A percentile compares a stretch with the other conserved stretches of the same genome.
These are phyloP conservation scores for Chamaecyparis obtusa DNA, from an alignment of 75 land plant species.

Conservation along the genomic window DNA sequence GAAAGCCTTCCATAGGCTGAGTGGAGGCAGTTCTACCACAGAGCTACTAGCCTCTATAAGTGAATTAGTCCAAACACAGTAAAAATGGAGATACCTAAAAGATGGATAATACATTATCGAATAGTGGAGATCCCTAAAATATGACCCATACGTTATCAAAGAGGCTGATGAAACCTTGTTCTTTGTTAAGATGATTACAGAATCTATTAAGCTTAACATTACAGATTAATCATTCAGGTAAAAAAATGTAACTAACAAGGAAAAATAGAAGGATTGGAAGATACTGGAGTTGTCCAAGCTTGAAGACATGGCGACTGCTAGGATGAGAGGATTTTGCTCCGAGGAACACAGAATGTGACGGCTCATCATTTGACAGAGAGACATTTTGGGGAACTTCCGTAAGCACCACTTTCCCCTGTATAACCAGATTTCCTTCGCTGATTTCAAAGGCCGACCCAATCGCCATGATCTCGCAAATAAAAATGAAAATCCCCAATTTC, in stretches of 20 bases:
- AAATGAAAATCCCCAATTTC: neutral
- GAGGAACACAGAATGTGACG: slow-evolving; percentile 26
- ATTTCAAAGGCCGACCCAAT: slow-evolving; percentile 8
- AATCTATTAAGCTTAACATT: too few relatives aligned
- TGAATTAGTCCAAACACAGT: too few relatives aligned
- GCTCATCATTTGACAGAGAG: neutral
- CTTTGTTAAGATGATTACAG: too few relatives aligned
- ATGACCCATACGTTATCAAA: neutral
- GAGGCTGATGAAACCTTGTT: neutral
- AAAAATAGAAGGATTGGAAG: neutral
- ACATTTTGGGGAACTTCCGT: slow-evolving; percentile 44
- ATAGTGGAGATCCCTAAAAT: neutral
- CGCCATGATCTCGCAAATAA: neutral
- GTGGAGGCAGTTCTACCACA: too few relatives aligned
- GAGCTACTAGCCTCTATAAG: too few relatives aligned
- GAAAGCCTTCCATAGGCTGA: too few relatives aligned
- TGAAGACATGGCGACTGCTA: slow-evolving; percentile 41
- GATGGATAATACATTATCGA: too few relatives aligned
- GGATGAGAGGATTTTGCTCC: slow-evolving; percentile 33
- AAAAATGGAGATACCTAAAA: too few relatives aligned
- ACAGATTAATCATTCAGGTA: too few relatives aligned
- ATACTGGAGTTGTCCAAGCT: slow-evolving; percentile 53
- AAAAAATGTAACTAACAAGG: neutral
- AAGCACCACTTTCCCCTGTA: slow-evolving; percentile 36
- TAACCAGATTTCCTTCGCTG: slow-evolving; percentile 37